Base-by-base conservation (phyloP, 305 asterid species). In the Salvia sclarea region DNA sequence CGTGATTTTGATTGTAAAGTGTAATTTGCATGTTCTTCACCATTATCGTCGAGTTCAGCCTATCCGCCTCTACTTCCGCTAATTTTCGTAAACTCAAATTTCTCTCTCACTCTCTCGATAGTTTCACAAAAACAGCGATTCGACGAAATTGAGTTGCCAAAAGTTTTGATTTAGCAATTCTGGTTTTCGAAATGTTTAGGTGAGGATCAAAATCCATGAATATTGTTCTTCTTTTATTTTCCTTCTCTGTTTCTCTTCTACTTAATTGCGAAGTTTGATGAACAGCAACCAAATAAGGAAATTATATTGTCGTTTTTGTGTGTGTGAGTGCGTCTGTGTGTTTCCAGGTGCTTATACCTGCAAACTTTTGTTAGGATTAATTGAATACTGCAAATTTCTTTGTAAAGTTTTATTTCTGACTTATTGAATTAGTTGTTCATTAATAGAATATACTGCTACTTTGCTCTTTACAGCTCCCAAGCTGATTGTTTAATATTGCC, bases 21-120 rank as follows among this genome's bases (percentile, higher is more conserved):
- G n/a, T n/a, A n/a, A n/a, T n/a, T 37, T 70, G 79, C 68, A 43
- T 76, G 45, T 75, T 20, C 60, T 57, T 55, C 21, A 4, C 43
- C 35, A 24, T 30, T 58, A 11, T 8, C 53, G 8, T 60, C 35
- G 74, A 69, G 56, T 70, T 44, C 33, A 63, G 74, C 59, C 61
- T 22, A 75, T 49, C 59, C 31, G 17, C 41, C 50, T 65, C 28
- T 43, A 35, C 24, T 52, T 14, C 63, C 20, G 31, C 49, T 21
- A 6, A 7, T 63, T 10, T 47, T 47, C 30, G 57, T 16, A 17
- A 48, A 25, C 4, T 10, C 45, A 3, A 24, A 37, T 5, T 18
- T 7, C 5, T 49, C 2, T 35, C 4, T 18, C n/a, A n/a, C 13
- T 49, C 56, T 49, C 30, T 17, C 37, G 33, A 16, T 43, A 18